A percentile compares a stretch with the other conserved stretches of the same genome.
These are phyloP conservation scores for Bullera alba DNA, from an alignment of 768 basidiomycete genomes.

Conservation along the genomic window DNA sequence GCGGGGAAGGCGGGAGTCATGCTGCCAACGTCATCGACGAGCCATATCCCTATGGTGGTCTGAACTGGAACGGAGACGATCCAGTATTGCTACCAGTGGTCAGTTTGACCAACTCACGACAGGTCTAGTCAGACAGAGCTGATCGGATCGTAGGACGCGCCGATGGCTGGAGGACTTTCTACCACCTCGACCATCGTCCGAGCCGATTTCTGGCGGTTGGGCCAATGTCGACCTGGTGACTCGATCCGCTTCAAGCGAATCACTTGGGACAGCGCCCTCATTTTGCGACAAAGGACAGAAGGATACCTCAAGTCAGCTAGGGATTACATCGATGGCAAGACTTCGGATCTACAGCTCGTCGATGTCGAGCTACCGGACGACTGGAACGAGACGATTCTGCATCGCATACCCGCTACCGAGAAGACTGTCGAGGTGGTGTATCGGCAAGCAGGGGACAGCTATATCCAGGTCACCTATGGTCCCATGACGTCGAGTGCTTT, in stretches of 20 bases:
- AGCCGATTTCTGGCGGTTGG: conserved; percentile 58
- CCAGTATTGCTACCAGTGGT: conserved; percentile 47
- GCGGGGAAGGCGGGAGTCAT: conserved; percentile 64
- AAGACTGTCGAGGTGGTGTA: conserved; percentile 49
- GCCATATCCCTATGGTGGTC: conserved; percentile 18
- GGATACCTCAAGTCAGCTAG: conserved; percentile 43
- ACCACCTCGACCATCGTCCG: conserved; percentile 26
- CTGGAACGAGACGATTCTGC: conserved; percentile 48
- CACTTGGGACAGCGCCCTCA: conserved; percentile 49
- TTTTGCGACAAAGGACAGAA: conserved; percentile 28
- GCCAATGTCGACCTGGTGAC: conserved; percentile 58
- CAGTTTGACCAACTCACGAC: not conserved
- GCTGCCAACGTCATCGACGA: conserved; percentile 57
- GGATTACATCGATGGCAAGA: not conserved
- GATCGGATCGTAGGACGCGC: conserved; percentile 19
- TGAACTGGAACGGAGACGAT: conserved; percentile 57
- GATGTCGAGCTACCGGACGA: conserved; percentile 15
- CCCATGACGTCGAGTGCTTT: conserved; percentile 53
- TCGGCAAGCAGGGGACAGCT: conserved; percentile 61
- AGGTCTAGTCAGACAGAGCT: not conserved
- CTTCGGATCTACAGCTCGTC: conserved; percentile 1
- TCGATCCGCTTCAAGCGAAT: conserved; percentile 55
- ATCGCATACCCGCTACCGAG: conserved; percentile 27
- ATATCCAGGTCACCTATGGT: conserved; percentile 61
- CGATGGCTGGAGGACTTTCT: conserved; percentile 24